Conservation (phyloP, 2,329 filamentous ascomycete genomes). For the Parasarocladium wereldwijsianum region DNA sequence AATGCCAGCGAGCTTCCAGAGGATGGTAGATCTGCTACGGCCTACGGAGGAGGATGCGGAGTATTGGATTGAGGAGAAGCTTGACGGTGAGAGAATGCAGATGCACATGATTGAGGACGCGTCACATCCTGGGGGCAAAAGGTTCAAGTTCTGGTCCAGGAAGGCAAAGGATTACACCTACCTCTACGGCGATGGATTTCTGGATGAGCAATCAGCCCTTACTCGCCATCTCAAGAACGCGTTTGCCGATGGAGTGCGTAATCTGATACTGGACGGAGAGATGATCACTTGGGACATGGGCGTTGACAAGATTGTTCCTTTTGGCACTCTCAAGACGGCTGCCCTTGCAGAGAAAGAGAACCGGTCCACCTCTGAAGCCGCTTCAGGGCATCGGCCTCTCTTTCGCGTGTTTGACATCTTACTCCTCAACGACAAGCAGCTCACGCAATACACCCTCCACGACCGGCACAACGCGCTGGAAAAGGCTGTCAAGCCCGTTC, state of each 20-base stretch:
- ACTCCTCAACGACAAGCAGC: conserved; percentile 64
- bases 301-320: conserved; percentile 70
- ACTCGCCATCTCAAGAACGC: conserved; percentile 67
- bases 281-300: conserved; percentile 98
- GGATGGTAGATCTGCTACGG: conserved; percentile 56
- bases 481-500: conserved; percentile 52
- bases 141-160: conserved; percentile 83
- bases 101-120: conserved; percentile 75
- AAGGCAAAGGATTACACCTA: conserved; percentile 96
- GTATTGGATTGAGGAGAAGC: conserved; percentile 97
- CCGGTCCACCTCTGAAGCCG: conserved; percentile 35
- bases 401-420: conserved; percentile 86
- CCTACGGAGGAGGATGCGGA: conserved; percentile 54
- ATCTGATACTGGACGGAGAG: conserved; percentile 86
- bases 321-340: conserved; percentile 87
- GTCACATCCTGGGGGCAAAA: conserved; percentile 49
- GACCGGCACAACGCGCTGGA: conserved; percentile 67
- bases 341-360: conserved; percentile 62
- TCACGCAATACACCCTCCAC: conserved; percentile 71
- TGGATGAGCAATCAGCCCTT: conserved; percentile 61
- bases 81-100: conserved; percentile 95
- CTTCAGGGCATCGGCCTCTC: conserved; percentile 44
- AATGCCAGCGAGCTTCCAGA: conserved; percentile 60
- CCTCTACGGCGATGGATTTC: conserved; percentile 67
- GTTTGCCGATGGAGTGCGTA: conserved; percentile 64